These are phyloP conservation scores for Dothidotthia symphoricarpi DNA, from an alignment of 2,329 filamentous ascomycete genomes.

Conservation along the genomic window DNA sequence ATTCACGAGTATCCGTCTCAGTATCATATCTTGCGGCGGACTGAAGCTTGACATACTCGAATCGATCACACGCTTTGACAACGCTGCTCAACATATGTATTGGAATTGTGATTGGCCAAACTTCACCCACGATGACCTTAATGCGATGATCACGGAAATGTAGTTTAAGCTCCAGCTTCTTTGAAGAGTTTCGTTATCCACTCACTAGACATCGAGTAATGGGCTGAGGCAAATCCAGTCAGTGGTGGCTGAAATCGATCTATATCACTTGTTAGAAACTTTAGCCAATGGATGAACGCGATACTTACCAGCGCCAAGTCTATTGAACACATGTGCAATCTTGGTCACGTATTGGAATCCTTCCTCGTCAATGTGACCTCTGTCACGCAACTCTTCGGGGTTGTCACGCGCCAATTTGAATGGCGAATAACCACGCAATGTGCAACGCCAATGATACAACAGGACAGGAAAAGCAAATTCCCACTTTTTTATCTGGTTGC, in stretches of 20 bases:
- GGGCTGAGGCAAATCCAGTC: slow-evolving; percentile 23
- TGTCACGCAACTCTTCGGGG: slow-evolving; percentile 30
- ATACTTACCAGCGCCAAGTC: slow-evolving; percentile 25
- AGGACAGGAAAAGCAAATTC: slow-evolving; percentile 34
- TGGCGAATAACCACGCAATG: slow-evolving; percentile 32
- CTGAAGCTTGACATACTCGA: slow-evolving; percentile 11
- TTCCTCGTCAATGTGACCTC: slow-evolving; percentile 30
- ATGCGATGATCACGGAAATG: too few species aligned
- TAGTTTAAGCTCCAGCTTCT: slow-evolving; percentile 28
- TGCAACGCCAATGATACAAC: slow-evolving; percentile 34
- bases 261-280: slow-evolving; percentile 12
- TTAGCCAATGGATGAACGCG: background rate
- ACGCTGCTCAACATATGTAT: slow-evolving; percentile 6
- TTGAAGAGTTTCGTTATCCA: slow-evolving; percentile 38
- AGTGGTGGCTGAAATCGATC: slow-evolving; percentile 32
- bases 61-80: slow-evolving; percentile 3
- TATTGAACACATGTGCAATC: slow-evolving; percentile 27
- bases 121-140: background rate
- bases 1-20: slow-evolving; percentile 9
- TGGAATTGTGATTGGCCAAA: background rate
- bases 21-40: slow-evolving; percentile 7
- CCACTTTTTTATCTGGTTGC: slow-evolving; percentile 37
- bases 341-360: slow-evolving; percentile 33
- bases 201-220: slow-evolving; percentile 29
- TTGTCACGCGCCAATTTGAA: slow-evolving; percentile 40